Percentiles rank a stretch among this genome's conserved stretches.
phyloP scores from a whole-genome alignment of 441 rosid genomes.

The Pelargonium australe region DNA sequence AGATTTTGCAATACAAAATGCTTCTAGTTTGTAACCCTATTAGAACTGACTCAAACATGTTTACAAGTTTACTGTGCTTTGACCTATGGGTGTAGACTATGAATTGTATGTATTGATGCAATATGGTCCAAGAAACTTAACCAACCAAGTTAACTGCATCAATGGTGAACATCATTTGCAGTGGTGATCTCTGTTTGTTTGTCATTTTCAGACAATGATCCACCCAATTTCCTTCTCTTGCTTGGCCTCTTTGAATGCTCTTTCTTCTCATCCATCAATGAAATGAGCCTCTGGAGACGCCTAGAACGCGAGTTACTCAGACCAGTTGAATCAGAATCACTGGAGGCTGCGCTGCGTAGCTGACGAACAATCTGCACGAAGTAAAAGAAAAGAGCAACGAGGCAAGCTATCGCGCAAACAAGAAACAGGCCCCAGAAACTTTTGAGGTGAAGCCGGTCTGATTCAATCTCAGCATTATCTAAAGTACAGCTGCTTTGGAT shows the following conservation, averaged over 20 bases:
- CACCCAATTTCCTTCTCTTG: constrained; percentile 52
- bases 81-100: neutral
- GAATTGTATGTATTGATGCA: neutral
- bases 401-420: constrained; percentile 55
- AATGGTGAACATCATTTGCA: too few species aligned
- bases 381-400: constrained; percentile 50
- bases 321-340: constrained; percentile 30
- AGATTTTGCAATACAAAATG: neutral
- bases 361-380: constrained; percentile 38
- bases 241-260: constrained; percentile 39
- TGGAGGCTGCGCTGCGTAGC: constrained; percentile 35
- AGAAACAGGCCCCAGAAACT: constrained; percentile 76
- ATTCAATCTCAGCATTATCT: constrained; percentile 54
- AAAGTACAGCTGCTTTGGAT: constrained; percentile 60
- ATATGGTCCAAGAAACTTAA: neutral
- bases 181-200: constrained; percentile 29
- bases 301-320: constrained; percentile 23
- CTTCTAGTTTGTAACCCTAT: neutral
- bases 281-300: constrained; percentile 54
- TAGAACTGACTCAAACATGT: neutral
- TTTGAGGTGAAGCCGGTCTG: constrained; percentile 58
- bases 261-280: constrained; percentile 65
- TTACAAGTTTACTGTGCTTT: neutral
- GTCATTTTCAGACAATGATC: constrained; percentile 25
- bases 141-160: neutral